Percentiles rank a stretch among this genome's conserved stretches.
Conservation (phyloP, 495 filamentous ascomycete species). For the Symbiotaphrina buchneri region DNA sequence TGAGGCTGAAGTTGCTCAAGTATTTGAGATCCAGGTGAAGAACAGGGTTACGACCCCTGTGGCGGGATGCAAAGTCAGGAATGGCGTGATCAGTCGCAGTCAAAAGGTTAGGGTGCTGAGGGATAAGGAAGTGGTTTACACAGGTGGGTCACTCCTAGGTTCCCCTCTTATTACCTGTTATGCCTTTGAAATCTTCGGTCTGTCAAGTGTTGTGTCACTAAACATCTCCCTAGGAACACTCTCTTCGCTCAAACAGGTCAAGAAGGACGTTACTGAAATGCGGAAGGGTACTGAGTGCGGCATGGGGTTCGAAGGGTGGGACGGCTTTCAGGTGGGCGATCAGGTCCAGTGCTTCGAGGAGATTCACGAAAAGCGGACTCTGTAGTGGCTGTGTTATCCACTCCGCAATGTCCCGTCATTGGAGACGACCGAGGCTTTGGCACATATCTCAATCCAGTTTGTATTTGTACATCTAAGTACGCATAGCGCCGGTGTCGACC, state of each 20-base stretch:
- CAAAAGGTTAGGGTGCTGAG: slow-evolving; percentile 51
- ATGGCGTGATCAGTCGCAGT: slow-evolving; percentile 41
- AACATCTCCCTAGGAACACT: slow-evolving; percentile 34
- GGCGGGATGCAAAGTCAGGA: slow-evolving; percentile 75
- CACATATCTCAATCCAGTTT: too few relatives aligned
- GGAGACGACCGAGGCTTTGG: too few relatives aligned
- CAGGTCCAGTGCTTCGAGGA: slow-evolving; percentile 73
- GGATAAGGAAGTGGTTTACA: slow-evolving; percentile 42
- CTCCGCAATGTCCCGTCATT: too few relatives aligned
- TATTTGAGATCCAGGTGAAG: slow-evolving; percentile 68
- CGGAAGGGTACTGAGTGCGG: slow-evolving; percentile 86
- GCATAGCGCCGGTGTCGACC: too few relatives aligned
- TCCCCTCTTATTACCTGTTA: slow-evolving; percentile 2
- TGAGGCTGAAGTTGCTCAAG: slow-evolving; percentile 66
- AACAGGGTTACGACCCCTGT: slow-evolving; percentile 43
- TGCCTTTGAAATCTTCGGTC: background rate
- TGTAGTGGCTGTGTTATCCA: slow-evolving; percentile 18
- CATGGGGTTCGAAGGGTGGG: slow-evolving; percentile 62
- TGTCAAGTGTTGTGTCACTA: background rate
- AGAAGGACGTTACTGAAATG: slow-evolving; percentile 77
- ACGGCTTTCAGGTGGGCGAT: slow-evolving; percentile 60
- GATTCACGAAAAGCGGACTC: slow-evolving; percentile 40
- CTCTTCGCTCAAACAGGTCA: slow-evolving; percentile 65
- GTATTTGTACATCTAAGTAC: too few relatives aligned
- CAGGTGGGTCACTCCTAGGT: slow-evolving; percentile 33